Evolutionary conservation across 2,329 filamentous ascomycete genomes (phyloP).

Genomic region (Hypoxylon sp.): DNA sequence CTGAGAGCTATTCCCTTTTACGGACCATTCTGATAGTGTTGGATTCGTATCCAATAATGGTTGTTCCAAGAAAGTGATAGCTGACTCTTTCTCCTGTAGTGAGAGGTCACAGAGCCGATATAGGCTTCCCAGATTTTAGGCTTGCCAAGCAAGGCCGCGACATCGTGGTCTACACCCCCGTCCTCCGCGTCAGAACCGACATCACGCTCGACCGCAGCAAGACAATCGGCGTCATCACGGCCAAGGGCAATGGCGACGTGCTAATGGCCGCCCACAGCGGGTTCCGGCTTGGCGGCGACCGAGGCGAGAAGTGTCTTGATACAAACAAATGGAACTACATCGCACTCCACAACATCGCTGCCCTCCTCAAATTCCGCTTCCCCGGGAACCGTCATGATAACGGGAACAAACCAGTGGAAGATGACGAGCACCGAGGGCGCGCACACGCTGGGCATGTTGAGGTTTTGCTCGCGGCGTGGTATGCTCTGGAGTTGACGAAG

Average conservation of each 20-base stretch:
- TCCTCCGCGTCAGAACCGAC: conserved; percentile 40
- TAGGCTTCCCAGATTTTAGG: conserved; percentile 40
- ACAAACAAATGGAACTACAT: conserved; percentile 43
- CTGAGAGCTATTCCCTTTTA: not conserved
- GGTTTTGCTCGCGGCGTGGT: conserved; percentile 44
- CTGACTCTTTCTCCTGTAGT: conserved; percentile 8
- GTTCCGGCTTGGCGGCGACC: conserved; percentile 25
- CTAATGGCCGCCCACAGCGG: conserved; percentile 46
- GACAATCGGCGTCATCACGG: conserved; percentile 44
- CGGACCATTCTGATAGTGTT: not conserved
- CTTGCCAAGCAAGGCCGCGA: conserved; percentile 41
- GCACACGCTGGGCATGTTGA: conserved; percentile 50
- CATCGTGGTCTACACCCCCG: conserved; percentile 40
- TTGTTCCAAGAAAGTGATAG: not conserved
- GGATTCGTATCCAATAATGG: not conserved
- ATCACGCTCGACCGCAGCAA: conserved; percentile 41
- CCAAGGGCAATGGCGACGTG: conserved; percentile 32
- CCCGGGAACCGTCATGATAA: conserved; percentile 43
- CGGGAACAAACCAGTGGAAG: conserved; percentile 6
- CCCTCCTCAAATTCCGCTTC: conserved; percentile 44
- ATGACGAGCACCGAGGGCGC: conserved; percentile 41
- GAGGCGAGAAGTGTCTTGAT: conserved; percentile 41
- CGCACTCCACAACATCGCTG: conserved; percentile 41
- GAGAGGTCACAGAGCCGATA: conserved; percentile 35
- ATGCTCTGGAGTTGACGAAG: conserved; percentile 25